A percentile compares a stretch with the other conserved stretches of the same genome.
Conservation (phyloP, 139 green algal genomes). For the Dunaliella sp. region DNA sequence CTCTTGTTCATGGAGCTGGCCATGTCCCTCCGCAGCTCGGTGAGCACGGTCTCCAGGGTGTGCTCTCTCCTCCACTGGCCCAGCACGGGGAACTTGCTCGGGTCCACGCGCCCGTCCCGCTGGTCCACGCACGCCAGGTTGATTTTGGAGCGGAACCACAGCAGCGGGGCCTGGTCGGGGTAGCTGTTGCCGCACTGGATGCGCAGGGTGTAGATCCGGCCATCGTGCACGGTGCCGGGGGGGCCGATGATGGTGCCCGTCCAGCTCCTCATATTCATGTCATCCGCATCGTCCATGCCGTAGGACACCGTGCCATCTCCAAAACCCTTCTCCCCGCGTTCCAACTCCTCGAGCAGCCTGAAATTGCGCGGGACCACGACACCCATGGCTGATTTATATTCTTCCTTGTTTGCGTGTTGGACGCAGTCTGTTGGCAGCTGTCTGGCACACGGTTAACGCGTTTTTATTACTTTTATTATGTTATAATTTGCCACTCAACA, state of each 20-base stretch:
- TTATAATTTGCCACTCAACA: background rate
- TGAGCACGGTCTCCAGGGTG: slow-evolving; percentile 87
- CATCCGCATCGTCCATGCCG: slow-evolving; percentile 92
- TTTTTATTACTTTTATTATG: background rate
- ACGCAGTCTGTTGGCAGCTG: background rate
- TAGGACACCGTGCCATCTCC: slow-evolving; percentile 96
- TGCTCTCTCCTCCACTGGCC: slow-evolving; percentile 79
- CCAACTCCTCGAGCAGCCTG: slow-evolving; percentile 84
- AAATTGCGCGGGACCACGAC: slow-evolving; percentile 91
- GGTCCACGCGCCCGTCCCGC: slow-evolving; percentile 63
- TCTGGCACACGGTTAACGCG: background rate
- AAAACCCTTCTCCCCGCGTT: slow-evolving; percentile 74
- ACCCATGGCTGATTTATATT: too few species aligned
- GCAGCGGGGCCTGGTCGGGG: slow-evolving; percentile 63
- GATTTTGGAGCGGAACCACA: slow-evolving; percentile 63
- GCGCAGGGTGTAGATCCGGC: slow-evolving; percentile 88
- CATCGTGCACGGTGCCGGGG: slow-evolving; percentile 79
- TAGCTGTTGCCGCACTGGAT: slow-evolving; percentile 81
- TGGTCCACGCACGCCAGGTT: slow-evolving; percentile 70
- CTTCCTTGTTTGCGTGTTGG: too few species aligned
- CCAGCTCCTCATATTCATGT: slow-evolving; percentile 91
- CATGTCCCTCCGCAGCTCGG: slow-evolving; percentile 92
- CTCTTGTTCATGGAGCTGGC: slow-evolving; percentile 73
- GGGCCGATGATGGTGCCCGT: slow-evolving; percentile 97
- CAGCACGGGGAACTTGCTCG: slow-evolving; percentile 73